A percentile compares a stretch with the other conserved stretches of the same genome.
Evolutionary conservation across 176 grass and related monocot species (phyloP).

Genomic region (Triticum monococcum): DNA sequence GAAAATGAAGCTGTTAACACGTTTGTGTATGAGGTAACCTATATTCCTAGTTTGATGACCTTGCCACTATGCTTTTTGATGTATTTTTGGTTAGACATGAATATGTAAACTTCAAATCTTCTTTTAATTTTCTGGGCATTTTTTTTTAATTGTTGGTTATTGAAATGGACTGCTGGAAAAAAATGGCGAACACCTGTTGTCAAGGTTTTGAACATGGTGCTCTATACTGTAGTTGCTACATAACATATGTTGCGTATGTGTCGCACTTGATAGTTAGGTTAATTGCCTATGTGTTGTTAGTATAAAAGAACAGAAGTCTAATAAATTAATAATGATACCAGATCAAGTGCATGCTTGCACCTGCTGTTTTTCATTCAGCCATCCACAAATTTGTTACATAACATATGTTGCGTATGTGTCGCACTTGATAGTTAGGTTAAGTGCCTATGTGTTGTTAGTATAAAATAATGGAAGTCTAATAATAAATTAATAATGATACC

Average conservation of each 20-base stretch:
- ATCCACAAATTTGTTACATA: background rate
- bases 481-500: background rate
- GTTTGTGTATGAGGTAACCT: constrained; percentile 33
- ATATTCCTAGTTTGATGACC: background rate
- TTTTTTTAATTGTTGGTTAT: background rate
- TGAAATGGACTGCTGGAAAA: background rate
- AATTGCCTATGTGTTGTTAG: background rate
- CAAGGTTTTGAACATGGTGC: background rate
- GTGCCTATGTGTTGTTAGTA: background rate
- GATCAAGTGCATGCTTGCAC: constrained; percentile 16
- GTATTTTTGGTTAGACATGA: background rate
- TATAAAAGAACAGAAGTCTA: background rate
- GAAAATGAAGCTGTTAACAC: constrained; percentile 75
- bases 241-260: background rate
- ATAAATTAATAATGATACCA: background rate
- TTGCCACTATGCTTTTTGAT: background rate
- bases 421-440: background rate
- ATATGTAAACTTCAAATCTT: background rate
- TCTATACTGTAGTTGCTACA: background rate
- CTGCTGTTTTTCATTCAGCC: background rate
- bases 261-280: background rate
- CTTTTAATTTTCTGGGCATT: background rate
- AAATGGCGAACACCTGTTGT: background rate
- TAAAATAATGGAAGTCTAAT: background rate
- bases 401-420: constrained; percentile 4